Evolutionary conservation across 495 filamentous ascomycete species (phyloP).

Genomic region (Aspergillus cavernicola): DNA sequence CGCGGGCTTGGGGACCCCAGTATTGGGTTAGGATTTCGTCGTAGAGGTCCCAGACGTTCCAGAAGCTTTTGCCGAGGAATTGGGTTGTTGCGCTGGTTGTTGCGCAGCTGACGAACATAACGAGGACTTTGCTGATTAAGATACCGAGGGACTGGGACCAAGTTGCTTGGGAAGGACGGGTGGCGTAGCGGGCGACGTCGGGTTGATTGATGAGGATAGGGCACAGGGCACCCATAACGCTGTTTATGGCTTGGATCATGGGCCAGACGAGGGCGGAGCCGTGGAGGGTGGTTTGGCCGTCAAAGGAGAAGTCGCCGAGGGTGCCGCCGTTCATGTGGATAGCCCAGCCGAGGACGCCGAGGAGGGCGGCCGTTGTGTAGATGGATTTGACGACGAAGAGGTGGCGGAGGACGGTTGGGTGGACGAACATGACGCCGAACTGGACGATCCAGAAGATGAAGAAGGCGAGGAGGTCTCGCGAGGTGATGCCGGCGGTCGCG

Average conservation of each 20-base stretch:
- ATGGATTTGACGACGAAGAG: slow-evolving; percentile 6
- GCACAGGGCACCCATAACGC: slow-evolving; percentile 11
- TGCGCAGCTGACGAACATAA: slow-evolving; percentile 15
- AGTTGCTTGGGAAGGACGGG: slow-evolving; percentile 9
- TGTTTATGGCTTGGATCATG: slow-evolving; percentile 14
- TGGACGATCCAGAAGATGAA: slow-evolving; percentile 46
- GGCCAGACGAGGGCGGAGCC: slow-evolving; percentile 15
- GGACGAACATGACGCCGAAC: slow-evolving; percentile 25
- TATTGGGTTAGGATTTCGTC: slow-evolving; percentile 17
- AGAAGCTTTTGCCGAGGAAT: slow-evolving; percentile 25
- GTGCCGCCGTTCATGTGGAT: neutral
- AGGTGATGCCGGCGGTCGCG: slow-evolving; percentile 49
- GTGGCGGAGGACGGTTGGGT: slow-evolving; percentile 17
- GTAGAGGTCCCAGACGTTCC: slow-evolving; percentile 25
- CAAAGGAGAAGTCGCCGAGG: slow-evolving; percentile 17
- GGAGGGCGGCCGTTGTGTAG: neutral
- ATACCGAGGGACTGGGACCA: slow-evolving; percentile 10
- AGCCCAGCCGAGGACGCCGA: neutral
- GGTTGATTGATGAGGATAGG: slow-evolving; percentile 24
- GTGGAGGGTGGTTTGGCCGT: slow-evolving; percentile 15
- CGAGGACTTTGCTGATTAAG: slow-evolving; percentile 16
- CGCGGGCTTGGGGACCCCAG: slow-evolving; percentile 36
- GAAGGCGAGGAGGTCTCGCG: slow-evolving; percentile 55
- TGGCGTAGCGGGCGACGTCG: slow-evolving; percentile 29
- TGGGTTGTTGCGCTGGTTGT: neutral